Evolutionary conservation across 106 monocot genomes (phyloP), one percentile per base, ranked within the genome.

Genomic region (Allium fistulosum): DNA sequence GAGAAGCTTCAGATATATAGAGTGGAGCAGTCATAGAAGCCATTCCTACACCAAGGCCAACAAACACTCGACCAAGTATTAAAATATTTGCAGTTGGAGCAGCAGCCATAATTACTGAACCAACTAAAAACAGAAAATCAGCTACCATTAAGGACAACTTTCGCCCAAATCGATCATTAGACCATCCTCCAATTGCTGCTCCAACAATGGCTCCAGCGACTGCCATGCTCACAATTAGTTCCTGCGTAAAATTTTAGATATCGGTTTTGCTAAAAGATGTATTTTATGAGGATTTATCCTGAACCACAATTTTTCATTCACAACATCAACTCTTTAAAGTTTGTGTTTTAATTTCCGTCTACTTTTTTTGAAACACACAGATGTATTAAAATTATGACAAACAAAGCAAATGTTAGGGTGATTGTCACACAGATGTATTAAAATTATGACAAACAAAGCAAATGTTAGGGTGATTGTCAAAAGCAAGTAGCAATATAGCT

Each of bases 1-100:
- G 89, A 4, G 93, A 94, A 69, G 89, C 83, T 72, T 94, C 93
- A 0, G 89, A 94, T 28, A 90, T 94, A 71, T 90, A 94, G 15
- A 94, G 86, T 7, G 89, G 93, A 11, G 86, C 62, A 26, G 93
- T 89, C 93, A 94, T 94, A 0, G 93, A 94, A 7, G 89, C 93
- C 89, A 87, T 90, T 4, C 93, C 89, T 9, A 94, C 93, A 1
- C 93, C 93, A 15, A 94, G 77, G n/a, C 93, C 93, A 0, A 90
- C 89, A 14, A 90, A 78, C 11, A 94, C 70, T 26, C 89, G 88
- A 22, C 93, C 93, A 2, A 80, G 60, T 8, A 94, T 63, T 55
- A 94, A 70, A 57, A 86, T 48, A 0, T 61, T 3, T 0, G 93
- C 84, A 71, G 51, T 68, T 8, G 70, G 77, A 13, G 93, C 86